A percentile compares a stretch with the other conserved stretches of the same genome.
Conservation (phyloP, 1,284 basidiomycete genomes). For the Spongiforma sp. region DNA sequence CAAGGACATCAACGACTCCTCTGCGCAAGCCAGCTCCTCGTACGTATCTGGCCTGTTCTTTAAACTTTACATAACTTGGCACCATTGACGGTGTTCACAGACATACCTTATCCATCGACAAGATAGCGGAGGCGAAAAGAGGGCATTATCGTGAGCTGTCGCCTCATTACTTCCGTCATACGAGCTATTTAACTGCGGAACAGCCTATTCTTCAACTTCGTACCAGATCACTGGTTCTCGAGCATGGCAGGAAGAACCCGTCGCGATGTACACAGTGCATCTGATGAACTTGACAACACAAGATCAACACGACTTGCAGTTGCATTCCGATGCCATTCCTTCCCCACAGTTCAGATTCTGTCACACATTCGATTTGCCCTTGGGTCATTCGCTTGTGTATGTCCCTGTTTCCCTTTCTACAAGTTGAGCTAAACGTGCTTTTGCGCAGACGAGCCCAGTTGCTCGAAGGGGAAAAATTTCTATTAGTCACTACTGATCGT, state of each 20-base stretch:
- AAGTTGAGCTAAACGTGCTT: neutral
- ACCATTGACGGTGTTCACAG: constrained; percentile 14
- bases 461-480: constrained; percentile 43
- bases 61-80: neutral
- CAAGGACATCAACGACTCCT: constrained; percentile 26
- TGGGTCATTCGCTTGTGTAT: constrained; percentile 43
- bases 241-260: constrained; percentile 29
- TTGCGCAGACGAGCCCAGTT: constrained; percentile 41
- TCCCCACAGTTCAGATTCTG: constrained; percentile 36
- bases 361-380: constrained; percentile 41
- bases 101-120: constrained; percentile 22
- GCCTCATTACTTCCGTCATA: neutral
- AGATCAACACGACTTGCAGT: constrained; percentile 47
- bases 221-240: constrained; percentile 23
- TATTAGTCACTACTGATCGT: constrained; percentile 47
- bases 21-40: constrained; percentile 6
- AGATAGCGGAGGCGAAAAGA: constrained; percentile 5
- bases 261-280: constrained; percentile 41
- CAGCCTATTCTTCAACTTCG: neutral
- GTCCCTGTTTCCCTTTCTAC: constrained; percentile 10
- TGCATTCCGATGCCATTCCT: constrained; percentile 44
- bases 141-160: constrained; percentile 2
- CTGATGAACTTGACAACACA: constrained; percentile 45
- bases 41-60: constrained; percentile 15
- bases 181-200: neutral